phyloP scores from a whole-genome alignment of 768 basidiomycete species.

The Amanita pallidorosea region DNA sequence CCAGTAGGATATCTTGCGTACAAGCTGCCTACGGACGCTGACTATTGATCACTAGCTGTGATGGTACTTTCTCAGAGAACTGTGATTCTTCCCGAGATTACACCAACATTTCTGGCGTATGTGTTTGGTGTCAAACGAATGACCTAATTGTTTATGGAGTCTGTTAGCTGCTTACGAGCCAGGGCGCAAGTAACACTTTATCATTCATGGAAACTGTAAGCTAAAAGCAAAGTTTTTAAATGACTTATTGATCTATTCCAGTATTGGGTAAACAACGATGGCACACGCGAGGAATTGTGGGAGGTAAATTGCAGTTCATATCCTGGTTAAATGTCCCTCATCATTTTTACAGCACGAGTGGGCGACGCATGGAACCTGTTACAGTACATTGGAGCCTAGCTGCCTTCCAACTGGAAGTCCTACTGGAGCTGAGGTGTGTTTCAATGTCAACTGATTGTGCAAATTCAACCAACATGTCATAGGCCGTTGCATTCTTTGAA shows the following conservation, averaged over 20 bases:
- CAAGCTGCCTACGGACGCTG: background rate
- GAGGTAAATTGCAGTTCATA: background rate
- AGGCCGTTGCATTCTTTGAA: conserved; percentile 6
- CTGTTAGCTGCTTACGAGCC: conserved; percentile 1
- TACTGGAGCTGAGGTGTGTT: background rate
- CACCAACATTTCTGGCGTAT: conserved; percentile 11
- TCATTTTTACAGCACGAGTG: conserved; percentile 1
- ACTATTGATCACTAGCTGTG: background rate
- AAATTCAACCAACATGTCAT: background rate
- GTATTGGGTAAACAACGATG: conserved; percentile 3
- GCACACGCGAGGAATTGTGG: conserved; percentile 3
- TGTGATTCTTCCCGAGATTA: conserved; percentile 18
- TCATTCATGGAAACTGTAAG: conserved; percentile 2
- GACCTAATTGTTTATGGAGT: background rate
- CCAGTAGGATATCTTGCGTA: background rate
- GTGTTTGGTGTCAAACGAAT: background rate
- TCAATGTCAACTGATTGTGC: background rate
- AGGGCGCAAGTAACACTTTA: conserved; percentile 4
- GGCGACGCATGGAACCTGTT: conserved; percentile 4
- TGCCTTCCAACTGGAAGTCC: conserved; percentile 3
- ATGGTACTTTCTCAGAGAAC: conserved; percentile 10
- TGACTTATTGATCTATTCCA: background rate
- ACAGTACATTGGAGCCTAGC: background rate
- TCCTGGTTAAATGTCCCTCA: too few species aligned
- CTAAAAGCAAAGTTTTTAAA: background rate